phyloP scores from a whole-genome alignment of 2,329 filamentous ascomycete genomes.

The Thelonectria blattea region DNA sequence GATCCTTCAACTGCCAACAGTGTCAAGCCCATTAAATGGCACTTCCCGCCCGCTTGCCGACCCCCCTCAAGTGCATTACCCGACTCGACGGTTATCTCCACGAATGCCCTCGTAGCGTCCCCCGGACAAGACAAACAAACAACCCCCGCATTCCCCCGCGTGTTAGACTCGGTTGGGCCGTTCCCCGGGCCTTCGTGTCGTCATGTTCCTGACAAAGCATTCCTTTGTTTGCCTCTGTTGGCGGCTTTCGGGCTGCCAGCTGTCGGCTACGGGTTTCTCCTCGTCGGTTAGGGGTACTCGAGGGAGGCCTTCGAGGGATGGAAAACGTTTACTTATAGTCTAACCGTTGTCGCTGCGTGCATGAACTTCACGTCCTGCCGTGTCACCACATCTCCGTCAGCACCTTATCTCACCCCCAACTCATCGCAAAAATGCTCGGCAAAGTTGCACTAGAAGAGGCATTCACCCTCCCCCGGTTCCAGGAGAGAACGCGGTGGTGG shows the following conservation, averaged over 20 bases:
- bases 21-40: no score
- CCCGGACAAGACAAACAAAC: background rate
- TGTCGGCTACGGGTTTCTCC: background rate
- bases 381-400: background rate
- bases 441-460: slow-evolving; percentile 69
- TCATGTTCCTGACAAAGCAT: background rate
- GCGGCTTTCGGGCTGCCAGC: background rate
- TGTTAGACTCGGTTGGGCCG: background rate
- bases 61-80: no score
- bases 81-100: no score
- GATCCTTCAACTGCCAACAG: no score
- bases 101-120: no score
- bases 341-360: background rate
- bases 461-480: slow-evolving; percentile 63
- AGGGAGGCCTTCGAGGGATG: background rate
- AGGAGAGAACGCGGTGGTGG: slow-evolving; percentile 66
- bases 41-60: no score
- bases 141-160: slow-evolving; percentile 1
- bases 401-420: background rate
- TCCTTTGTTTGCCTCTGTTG: background rate
- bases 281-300: background rate
- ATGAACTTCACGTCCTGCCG: background rate
- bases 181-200: background rate
- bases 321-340: slow-evolving; percentile 5
- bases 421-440: slow-evolving; percentile 55